These are phyloP conservation scores for Flaveria brownii DNA, from an alignment of 129 eudicot genomes.

Conservation along the genomic window DNA sequence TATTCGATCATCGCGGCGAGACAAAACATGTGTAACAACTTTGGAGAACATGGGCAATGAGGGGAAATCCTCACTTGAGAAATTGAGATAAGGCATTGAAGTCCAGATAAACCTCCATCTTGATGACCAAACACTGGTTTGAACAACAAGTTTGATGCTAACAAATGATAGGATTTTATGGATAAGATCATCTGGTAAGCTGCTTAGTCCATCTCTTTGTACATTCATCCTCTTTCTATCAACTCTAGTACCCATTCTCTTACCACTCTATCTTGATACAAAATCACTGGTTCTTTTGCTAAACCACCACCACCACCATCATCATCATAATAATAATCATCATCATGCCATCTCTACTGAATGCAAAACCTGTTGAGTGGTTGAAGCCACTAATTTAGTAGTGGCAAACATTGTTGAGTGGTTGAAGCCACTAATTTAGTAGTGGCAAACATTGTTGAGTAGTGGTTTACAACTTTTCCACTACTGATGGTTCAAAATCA, in stretches of 20 bases:
- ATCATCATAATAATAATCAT: too few relatives aligned
- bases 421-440: too few relatives aligned
- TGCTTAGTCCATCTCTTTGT: conserved; percentile 27
- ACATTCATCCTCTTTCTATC: neutral
- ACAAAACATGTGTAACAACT: conserved; percentile 6
- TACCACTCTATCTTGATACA: neutral
- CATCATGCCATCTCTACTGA: neutral
- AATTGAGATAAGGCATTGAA: conserved; percentile 33
- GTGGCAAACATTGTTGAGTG: too few relatives aligned
- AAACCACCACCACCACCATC: neutral
- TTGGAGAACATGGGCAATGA: neutral
- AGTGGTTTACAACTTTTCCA: too few relatives aligned
- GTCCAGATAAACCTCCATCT: conserved; percentile 35
- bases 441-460: too few relatives aligned
- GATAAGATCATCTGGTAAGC: conserved; percentile 28
- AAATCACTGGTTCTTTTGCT: neutral
- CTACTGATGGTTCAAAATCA: too few relatives aligned
- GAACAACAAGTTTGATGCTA: conserved; percentile 16
- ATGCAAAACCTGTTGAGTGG: neutral
- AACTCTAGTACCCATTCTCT: neutral
- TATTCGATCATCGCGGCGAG: conserved; percentile 13
- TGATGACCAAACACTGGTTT: conserved; percentile 19
- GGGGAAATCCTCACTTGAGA: conserved; percentile 23
- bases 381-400: too few relatives aligned
- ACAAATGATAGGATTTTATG: conserved; percentile 33